phyloP scores from a whole-genome alignment of 164 flowering plant species.

The Nymphaea colorata region DNA sequence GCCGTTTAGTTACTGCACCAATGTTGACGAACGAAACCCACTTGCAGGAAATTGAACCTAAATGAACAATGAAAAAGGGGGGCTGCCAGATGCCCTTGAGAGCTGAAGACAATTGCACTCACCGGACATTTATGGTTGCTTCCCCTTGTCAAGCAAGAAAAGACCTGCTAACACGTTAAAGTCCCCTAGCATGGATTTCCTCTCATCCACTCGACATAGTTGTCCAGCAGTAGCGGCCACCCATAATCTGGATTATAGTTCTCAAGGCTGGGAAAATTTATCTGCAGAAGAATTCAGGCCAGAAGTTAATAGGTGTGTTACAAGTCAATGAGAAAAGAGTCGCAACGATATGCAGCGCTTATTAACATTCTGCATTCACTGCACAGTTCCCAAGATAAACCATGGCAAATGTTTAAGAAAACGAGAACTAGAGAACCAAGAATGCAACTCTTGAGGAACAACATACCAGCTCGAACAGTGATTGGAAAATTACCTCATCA shows the following conservation, averaged over 20 bases:
- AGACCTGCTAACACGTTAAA: not conserved
- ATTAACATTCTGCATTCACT: no score
- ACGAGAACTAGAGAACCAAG: no score
- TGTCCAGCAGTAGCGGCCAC: constrained; percentile 92
- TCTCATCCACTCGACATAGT: constrained; percentile 82
- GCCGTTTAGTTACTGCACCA: no score
- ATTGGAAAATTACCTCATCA: constrained; percentile 52
- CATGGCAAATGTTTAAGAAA: no score
- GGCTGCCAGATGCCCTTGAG: no score
- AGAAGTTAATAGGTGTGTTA: not conserved
- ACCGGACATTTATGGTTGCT: not conserved
- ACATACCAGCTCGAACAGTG: not conserved
- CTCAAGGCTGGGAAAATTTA: constrained; percentile 66
- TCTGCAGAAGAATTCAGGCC: constrained; percentile 32
- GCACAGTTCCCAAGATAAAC: no score
- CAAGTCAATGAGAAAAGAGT: not conserved
- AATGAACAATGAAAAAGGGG: no score
- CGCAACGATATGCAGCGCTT: no score
- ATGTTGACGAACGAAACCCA: no score
- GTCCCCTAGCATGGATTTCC: constrained; percentile 24
- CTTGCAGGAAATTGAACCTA: no score
- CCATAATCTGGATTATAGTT: constrained; percentile 69
- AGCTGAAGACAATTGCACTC: no score
- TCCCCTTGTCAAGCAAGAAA: not conserved
- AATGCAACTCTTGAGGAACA: not conserved